phyloP scores from a whole-genome alignment of 306 rosid species.

The Malus domestica region ASM211411v1 NC_041798.1:17874001-17874500 shows the following conservation, averaged over 20 bases:
- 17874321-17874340: conserved; percentile 98
- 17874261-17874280: conserved; percentile 97
- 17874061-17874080: conserved; percentile 27
- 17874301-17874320: conserved; percentile 99
- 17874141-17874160: conserved; percentile 60
- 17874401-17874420: not conserved
- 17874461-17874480: not conserved
- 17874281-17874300: conserved; percentile 96
- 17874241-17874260: conserved; percentile 73
- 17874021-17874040: not conserved
- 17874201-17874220: conserved; percentile 87
- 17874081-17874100: conserved; percentile 61
- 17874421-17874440: not conserved
- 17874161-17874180: conserved; percentile 56
- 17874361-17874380: conserved; percentile 30
- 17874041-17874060: not conserved
- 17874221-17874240: conserved; percentile 88
- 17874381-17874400: not conserved
- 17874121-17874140: conserved; percentile 36
- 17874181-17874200: conserved; percentile 17
- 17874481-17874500: not conserved
- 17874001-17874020: not conserved
- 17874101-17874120: conserved; percentile 57
- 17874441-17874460: not conserved
- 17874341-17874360: conserved; percentile 95